Evolutionary conservation across 2,329 filamentous ascomycete species (phyloP).

Genomic region (Aspergillus felis): DNA sequence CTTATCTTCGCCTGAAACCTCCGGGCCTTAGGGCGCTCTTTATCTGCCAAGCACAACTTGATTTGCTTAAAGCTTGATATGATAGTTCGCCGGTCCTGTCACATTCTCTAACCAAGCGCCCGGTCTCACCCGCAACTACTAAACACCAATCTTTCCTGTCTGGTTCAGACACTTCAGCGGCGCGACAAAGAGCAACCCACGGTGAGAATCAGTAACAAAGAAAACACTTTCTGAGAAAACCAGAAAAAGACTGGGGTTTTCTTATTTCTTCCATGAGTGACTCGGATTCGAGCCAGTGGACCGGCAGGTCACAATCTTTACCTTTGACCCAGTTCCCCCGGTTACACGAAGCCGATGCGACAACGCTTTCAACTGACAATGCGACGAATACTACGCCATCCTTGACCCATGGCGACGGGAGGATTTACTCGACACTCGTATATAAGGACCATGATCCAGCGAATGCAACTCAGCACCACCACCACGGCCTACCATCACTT

Average conservation of each 20-base stretch:
- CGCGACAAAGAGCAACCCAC: conserved; percentile 5
- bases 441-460: conserved; percentile 4
- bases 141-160: conserved; percentile 1
- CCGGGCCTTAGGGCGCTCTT: conserved; percentile 5
- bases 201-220: background rate
- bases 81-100: conserved; percentile 5
- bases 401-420: conserved; percentile 11
- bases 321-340: conserved; percentile 11
- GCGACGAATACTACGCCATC: conserved; percentile 10
- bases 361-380: conserved; percentile 16
- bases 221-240: background rate
- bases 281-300: conserved; percentile 17
- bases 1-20: background rate
- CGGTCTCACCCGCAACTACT: conserved; percentile 11
- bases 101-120: background rate
- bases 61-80: conserved; percentile 10
- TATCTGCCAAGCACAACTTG: conserved; percentile 8
- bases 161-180: background rate
- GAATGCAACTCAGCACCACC: conserved; percentile 8
- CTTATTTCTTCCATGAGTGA: conserved; percentile 21
- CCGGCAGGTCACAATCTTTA: conserved; percentile 22
- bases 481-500: conserved; percentile 22
- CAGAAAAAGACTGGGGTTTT: background rate
- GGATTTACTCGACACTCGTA: conserved; percentile 5
- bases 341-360: conserved; percentile 17